phyloP scores from a whole-genome alignment of 1,284 basidiomycete genomes.

The Naganishia liquefaciens region DNA sequence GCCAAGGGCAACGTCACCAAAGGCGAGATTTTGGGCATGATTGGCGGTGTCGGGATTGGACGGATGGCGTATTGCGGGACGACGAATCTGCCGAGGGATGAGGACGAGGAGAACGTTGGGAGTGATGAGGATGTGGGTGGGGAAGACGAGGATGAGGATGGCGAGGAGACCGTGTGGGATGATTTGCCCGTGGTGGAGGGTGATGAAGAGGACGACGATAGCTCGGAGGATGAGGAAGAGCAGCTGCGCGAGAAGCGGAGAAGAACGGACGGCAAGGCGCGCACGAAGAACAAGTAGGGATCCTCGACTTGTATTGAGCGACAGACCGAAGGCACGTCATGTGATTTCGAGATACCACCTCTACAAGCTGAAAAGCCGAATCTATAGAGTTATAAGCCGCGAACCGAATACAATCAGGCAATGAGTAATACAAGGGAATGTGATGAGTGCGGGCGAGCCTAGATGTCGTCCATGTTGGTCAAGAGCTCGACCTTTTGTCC shows the following conservation, averaged over 20 bases:
- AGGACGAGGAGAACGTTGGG: slow-evolving; percentile 36
- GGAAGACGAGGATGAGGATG: slow-evolving; percentile 41
- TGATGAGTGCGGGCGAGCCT: not conserved
- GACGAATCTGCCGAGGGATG: slow-evolving; percentile 56
- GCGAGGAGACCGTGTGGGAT: slow-evolving; percentile 39
- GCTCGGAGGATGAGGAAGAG: slow-evolving; percentile 56
- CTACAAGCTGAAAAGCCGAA: not conserved
- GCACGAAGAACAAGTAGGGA: slow-evolving; percentile 2
- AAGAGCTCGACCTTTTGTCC: slow-evolving; percentile 88
- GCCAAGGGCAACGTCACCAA: slow-evolving; percentile 60
- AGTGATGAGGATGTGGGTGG: not conserved
- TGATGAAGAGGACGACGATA: slow-evolving; percentile 55
- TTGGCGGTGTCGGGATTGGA: slow-evolving; percentile 64
- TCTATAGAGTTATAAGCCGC: slow-evolving; percentile 3
- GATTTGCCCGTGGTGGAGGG: slow-evolving; percentile 43
- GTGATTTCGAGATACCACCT: not conserved
- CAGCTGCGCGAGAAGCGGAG: slow-evolving; percentile 44
- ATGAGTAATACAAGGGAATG: slow-evolving; percentile 2
- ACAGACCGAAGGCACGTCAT: not conserved
- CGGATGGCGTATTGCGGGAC: slow-evolving; percentile 60
- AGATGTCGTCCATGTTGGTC: slow-evolving; percentile 83
- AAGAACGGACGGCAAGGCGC: slow-evolving; percentile 35
- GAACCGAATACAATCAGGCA: slow-evolving; percentile 7
- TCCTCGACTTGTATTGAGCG: no score
- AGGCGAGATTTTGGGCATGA: slow-evolving; percentile 67